Evolutionary conservation across 2,329 filamentous ascomycete genomes (phyloP), one percentile per base, ranked within the genome.

Genomic region (Pseudofabraea citricarpa): DNA sequence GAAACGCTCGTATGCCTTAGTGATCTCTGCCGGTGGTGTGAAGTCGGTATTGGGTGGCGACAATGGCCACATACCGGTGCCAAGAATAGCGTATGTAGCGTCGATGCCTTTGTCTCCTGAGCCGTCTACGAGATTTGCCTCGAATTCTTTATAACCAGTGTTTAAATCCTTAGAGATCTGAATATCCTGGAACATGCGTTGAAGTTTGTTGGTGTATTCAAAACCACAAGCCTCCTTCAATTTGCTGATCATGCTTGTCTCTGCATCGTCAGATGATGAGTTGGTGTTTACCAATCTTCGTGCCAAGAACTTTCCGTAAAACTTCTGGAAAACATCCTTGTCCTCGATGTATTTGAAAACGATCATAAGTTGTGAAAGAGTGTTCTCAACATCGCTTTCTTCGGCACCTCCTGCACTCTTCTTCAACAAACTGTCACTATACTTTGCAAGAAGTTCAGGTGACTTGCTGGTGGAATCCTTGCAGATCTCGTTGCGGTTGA

Each of bases 311-410:
- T 90, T 87, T 2, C 91, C 95, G 69, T 98, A 98, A 69, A 96
- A 98, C 66, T 97, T 98, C 66, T 97, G 93, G 77, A 98, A 98
- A 5, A 98, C 94, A 60, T 98, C 93, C 74, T 98, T 98, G 69
- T 98, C 94, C 64, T 98, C 93, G 51, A 98, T 97, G 67, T 98
- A 98, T 71, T 97, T 97, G 79, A 98, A 98, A 43, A 98, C 89
- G 2, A 91, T 96, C 93, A 98, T 98, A 58, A 98, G 93, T 64
- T 96, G 88, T 16, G 81, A 82, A 22, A 97, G 72, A 23, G 89
- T 85, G 53, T 85, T 84, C 68, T 98, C 93, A 57, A 97, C 77
- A 60, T 98, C 91, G 23, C 87, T 85, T 61, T 98, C 93, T 61
- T 97, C 93, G 12, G 90, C 88, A 56, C 90, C 89, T 56, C 90